Evolutionary conservation across 2,329 filamentous ascomycete species (phyloP).

Genomic region (Thyridium curvatum): DNA sequence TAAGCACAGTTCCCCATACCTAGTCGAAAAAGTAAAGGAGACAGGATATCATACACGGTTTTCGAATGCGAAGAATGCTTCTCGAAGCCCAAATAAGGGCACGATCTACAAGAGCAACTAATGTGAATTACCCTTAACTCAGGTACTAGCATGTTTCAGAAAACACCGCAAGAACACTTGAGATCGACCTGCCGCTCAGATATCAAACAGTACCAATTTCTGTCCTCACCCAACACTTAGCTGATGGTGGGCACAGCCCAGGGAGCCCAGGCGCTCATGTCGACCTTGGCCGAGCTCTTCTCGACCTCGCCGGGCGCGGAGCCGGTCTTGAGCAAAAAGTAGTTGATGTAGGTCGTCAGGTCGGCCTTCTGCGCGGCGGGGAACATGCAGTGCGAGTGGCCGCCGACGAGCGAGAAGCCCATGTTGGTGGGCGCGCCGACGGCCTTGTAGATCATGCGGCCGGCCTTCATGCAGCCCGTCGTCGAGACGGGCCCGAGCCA

Average conservation of each 20-base stretch:
- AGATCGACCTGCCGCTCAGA: no score
- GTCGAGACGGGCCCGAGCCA: constrained; percentile 53
- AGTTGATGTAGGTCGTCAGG: constrained; percentile 47
- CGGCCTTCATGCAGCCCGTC: constrained; percentile 52
- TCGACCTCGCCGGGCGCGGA: constrained; percentile 26
- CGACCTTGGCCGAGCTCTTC: constrained; percentile 29
- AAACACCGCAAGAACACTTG: no score
- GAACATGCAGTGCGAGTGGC: constrained; percentile 50
- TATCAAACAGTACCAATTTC: no score
- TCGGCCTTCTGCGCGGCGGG: constrained; percentile 44
- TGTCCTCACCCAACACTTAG: no score
- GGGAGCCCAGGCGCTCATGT: constrained; percentile 30
- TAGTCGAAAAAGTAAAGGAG: no score
- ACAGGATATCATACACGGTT: no score
- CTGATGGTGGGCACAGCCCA: constrained; percentile 31
- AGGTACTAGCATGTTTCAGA: no score
- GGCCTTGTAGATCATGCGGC: constrained; percentile 45
- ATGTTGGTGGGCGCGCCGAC: constrained; percentile 46
- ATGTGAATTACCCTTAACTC: no score
- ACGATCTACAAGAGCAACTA: no score
- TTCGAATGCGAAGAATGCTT: no score
- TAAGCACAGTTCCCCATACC: no score
- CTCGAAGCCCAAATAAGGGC: no score
- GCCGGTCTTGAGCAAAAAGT: constrained; percentile 38
- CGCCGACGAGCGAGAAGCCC: constrained; percentile 50